Base-by-base conservation (phyloP, 1,284 basidiomycete species). In the Ceratobasidium sp. region DNA sequence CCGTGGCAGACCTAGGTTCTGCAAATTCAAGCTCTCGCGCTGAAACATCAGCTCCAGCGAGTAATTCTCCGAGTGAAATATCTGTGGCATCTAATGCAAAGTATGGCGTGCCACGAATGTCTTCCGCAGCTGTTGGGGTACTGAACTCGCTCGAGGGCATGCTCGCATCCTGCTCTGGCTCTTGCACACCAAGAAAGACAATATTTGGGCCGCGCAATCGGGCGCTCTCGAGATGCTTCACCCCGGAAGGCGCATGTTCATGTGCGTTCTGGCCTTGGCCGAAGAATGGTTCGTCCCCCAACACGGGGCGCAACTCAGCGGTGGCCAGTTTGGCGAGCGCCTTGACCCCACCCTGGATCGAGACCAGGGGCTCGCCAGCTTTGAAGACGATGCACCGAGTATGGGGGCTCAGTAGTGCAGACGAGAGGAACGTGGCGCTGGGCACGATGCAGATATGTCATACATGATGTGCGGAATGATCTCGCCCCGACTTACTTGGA, bases 131-230 rank as follows among this genome's bases (percentile, higher is more conserved):
- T 80, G 7, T 80, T 85, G 75, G 84, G 85, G 76, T 64, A 54
- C 72, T 74, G 29, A 92, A 90, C 51, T 92, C 90, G 5, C 88
- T 87, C 0, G 89, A 88, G 17, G 89, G 90, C 44, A 90, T 85
- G 60, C 89, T 88, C 78, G 80, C 84, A 41, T 77, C 78, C 8
- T 76, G 79, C 56, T 85, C 84, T n/a, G 83, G 81, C 79, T 97
- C 95, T 79, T 93, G 89, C 63, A 97, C 83, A 4, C 96, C 96
- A 19, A 97, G 89, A 81, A 93, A 93, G 71, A 92, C 86, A 75
- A 91, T 81, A 1, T 83, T 81, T 1, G 86, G 82, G 19, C 88
- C 88, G 19, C 86, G 87, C 75, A 93, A 84, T 24, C 94, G 88
- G 0, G 87, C 87, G 2, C 90, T 86, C 81, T 94, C 89, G 14